Base-by-base conservation (phyloP, 2,329 filamentous ascomycete genomes). In the Botrytis fabae region DNA sequence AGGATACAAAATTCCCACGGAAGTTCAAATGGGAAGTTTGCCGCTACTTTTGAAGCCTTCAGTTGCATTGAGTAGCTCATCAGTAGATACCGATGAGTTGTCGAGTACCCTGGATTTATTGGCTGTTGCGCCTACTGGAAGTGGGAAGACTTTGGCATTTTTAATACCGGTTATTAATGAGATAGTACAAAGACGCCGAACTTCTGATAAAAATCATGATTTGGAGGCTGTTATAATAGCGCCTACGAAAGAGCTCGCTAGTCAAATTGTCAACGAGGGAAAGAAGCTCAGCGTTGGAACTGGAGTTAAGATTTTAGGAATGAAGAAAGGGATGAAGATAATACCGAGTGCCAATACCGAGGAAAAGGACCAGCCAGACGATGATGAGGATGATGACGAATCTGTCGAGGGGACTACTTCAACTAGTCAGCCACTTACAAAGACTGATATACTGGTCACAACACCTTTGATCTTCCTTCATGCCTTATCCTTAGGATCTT, bases 111-210 rank as follows among this genome's bases (percentile, higher is more conserved):
- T 95, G 7, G 91, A 99, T 84, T 89, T 99, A 57, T 83, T 99
- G 75, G 93, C 93, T 0, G 90, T 98, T 61, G 96, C 96, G 4
- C 96, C 96, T 1, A 99, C 96, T 0, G 96, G 96, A 38, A 98
- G 95, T 81, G 96, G 96, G 62, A 99, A 99, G 85, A 99, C 96
- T 0, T 85, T 99, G 75, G 94, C 94, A 28, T 99, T 98, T 79
- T 83, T 98, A 78, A 92, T 99, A 60, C 95, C 95, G 0, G 87
- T 94, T 4, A 90, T 99, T 78, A 92, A 97, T 80, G 87, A 89
- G 63, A 90, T 97, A 60, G 85, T 93, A 77, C 85, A 87, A 74
- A 83, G 87, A 70, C 85, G 57, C 83, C 85, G 77, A 81, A 80
- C 51, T 69, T 77, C 63, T 65, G 73, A 77, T 80, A 81, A 62